phyloP scores from a whole-genome alignment of 192 early-diverging fungal genomes.

The Lunasporangiospora selenospora region DNA sequence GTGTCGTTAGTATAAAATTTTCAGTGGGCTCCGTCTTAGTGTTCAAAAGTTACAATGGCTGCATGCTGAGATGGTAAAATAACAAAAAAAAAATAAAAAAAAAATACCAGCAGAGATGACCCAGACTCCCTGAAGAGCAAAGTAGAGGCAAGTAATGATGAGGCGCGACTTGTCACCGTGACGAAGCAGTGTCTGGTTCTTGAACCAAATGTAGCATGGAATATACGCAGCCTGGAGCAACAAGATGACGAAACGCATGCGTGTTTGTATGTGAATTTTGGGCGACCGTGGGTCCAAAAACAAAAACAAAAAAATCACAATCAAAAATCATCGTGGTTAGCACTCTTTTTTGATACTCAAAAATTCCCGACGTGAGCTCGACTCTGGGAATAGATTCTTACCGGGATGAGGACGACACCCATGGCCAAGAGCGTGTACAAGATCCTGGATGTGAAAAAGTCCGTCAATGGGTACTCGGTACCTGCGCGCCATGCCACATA shows the following conservation, averaged over 20 bases:
- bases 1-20: too few relatives aligned
- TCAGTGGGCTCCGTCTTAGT: too few relatives aligned
- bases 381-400: too few relatives aligned
- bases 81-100: neutral
- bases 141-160: conserved; percentile 13
- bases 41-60: too few relatives aligned
- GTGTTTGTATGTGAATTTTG: too few relatives aligned
- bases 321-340: neutral
- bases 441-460: conserved; percentile 36
- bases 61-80: too few relatives aligned
- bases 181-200: conserved; percentile 11
- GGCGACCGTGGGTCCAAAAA: too few relatives aligned
- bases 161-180: conserved; percentile 35
- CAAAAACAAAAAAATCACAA: neutral
- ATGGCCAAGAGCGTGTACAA: conserved; percentile 33
- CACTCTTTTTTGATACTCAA: neutral
- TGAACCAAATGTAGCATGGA: conserved; percentile 28
- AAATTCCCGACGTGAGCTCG: too few relatives aligned
- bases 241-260: neutral
- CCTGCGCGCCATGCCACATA: conserved; percentile 40
- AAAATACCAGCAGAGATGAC: conserved; percentile 10
- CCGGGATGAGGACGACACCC: conserved; percentile 38
- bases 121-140: conserved; percentile 19
- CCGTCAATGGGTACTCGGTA: conserved; percentile 22
- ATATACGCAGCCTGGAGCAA: conserved; percentile 19